Conservation (phyloP, 2,329 filamentous ascomycete species). For the Didymella glomerata region DNA sequence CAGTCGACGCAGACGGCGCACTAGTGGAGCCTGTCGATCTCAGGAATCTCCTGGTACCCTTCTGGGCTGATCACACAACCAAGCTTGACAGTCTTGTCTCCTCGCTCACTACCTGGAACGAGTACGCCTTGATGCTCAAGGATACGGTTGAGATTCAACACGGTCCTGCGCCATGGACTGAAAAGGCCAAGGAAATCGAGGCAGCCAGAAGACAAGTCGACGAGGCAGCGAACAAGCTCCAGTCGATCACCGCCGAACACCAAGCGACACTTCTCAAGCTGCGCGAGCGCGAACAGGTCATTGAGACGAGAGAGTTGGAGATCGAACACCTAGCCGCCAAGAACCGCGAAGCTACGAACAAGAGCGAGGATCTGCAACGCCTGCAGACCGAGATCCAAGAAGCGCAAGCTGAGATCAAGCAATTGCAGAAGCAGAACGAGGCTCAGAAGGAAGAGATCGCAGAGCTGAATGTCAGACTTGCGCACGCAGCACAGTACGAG, state of each 20-base stretch:
- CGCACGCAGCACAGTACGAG: conserved; percentile 13
- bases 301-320: conserved; percentile 69
- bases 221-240: conserved; percentile 85
- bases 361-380: conserved; percentile 34
- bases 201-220: conserved; percentile 81
- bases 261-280: conserved; percentile 71
- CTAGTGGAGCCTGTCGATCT: conserved; percentile 15
- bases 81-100: conserved; percentile 19
- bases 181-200: conserved; percentile 81
- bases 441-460: conserved; percentile 32
- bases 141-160: conserved; percentile 69
- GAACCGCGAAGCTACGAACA: conserved; percentile 39
- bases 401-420: conserved; percentile 34
- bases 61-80: conserved; percentile 16
- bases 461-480: conserved; percentile 22
- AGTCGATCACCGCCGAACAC: conserved; percentile 80
- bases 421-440: conserved; percentile 30
- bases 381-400: conserved; percentile 32
- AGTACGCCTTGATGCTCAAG: conserved; percentile 60
- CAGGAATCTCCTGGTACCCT: conserved; percentile 13
- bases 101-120: conserved; percentile 68
- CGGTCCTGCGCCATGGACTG: conserved; percentile 79
- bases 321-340: conserved; percentile 87
- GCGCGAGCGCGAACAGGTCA: conserved; percentile 82
- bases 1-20: conserved; percentile 18